These are phyloP conservation scores for Monilinia aucupariae DNA, from an alignment of 2,329 filamentous ascomycete species.

Conservation along the genomic window DNA sequence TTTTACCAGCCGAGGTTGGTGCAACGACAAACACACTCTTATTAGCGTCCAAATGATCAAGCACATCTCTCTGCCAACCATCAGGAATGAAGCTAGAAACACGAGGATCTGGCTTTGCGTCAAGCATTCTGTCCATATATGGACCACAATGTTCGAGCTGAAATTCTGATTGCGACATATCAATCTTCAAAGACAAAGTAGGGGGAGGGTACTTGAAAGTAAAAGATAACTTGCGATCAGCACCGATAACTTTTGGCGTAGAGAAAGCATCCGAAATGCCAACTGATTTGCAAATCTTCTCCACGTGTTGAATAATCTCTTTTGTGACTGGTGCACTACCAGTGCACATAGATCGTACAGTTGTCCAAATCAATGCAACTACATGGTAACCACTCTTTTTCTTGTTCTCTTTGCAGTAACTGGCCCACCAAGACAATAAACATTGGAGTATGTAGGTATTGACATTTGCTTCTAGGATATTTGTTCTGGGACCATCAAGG, in stretches of 20 bases:
- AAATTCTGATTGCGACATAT: constrained; percentile 49
- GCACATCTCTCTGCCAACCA: constrained; percentile 67
- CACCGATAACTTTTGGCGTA: constrained; percentile 19
- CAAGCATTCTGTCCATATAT: constrained; percentile 69
- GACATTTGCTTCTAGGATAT: constrained; percentile 34
- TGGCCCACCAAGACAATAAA: constrained; percentile 45
- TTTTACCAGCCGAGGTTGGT: constrained; percentile 75
- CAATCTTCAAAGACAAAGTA: constrained; percentile 31
- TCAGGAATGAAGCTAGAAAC: constrained; percentile 66
- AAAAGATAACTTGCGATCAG: constrained; percentile 42
- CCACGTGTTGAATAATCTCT: constrained; percentile 37
- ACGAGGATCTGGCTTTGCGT: constrained; percentile 60
- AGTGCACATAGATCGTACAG: constrained; percentile 37
- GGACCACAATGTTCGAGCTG: constrained; percentile 65
- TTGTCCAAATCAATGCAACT: constrained; percentile 44
- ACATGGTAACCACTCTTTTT: constrained; percentile 38
- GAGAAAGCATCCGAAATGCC: constrained; percentile 35
- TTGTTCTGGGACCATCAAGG: constrained; percentile 30
- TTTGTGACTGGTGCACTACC: constrained; percentile 39
- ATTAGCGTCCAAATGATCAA: constrained; percentile 66
- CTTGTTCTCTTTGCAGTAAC: constrained; percentile 35
- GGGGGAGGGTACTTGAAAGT: constrained; percentile 38
- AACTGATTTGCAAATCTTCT: constrained; percentile 33
- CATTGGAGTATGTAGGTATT: constrained; percentile 45
- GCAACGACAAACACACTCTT: constrained; percentile 70